Evolutionary conservation across 805 yeast genomes (phyloP).

Genomic region (Soucietia sequanensis): DNA sequence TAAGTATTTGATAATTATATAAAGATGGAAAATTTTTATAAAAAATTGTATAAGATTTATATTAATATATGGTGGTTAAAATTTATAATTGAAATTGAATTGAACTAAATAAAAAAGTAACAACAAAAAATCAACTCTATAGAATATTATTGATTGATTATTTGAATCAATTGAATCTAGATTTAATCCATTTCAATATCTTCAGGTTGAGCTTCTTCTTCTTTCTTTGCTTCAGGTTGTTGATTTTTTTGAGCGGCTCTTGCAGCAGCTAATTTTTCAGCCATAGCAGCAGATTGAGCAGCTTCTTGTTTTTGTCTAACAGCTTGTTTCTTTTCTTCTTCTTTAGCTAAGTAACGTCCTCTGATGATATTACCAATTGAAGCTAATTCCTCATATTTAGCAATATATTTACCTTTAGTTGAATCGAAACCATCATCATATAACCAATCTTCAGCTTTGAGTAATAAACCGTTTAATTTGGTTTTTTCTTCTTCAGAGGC

Average conservation of each 20-base stretch:
- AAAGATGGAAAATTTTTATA: too few relatives aligned
- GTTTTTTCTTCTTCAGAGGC: conserved; percentile 90
- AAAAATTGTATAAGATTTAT: too few relatives aligned
- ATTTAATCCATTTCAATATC: conserved; percentile 36
- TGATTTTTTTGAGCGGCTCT: conserved; percentile 50
- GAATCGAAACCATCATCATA: conserved; percentile 97
- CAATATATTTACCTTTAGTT: conserved; percentile 93
- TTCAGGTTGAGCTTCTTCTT: conserved; percentile 22
- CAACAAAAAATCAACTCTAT: too few relatives aligned
- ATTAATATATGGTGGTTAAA: too few relatives aligned
- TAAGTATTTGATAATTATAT: too few relatives aligned
- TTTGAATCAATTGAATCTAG: neutral
- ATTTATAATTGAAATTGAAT: too few relatives aligned
- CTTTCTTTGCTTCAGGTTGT: conserved; percentile 16
- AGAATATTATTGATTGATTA: neutral
- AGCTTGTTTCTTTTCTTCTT: conserved; percentile 93
- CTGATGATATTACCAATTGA: conserved; percentile 90
- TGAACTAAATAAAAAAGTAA: neutral
- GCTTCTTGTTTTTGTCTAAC: conserved; percentile 85
- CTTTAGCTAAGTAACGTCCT: conserved; percentile 92
- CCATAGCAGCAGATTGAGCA: conserved; percentile 75
- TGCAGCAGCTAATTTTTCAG: conserved; percentile 79
- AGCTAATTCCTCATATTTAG: conserved; percentile 96
- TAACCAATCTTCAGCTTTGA: conserved; percentile 95
- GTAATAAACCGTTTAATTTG: conserved; percentile 67